phyloP scores from a whole-genome alignment of 2,329 filamentous ascomycete genomes.

The Thielaviopsis populi region DNA sequence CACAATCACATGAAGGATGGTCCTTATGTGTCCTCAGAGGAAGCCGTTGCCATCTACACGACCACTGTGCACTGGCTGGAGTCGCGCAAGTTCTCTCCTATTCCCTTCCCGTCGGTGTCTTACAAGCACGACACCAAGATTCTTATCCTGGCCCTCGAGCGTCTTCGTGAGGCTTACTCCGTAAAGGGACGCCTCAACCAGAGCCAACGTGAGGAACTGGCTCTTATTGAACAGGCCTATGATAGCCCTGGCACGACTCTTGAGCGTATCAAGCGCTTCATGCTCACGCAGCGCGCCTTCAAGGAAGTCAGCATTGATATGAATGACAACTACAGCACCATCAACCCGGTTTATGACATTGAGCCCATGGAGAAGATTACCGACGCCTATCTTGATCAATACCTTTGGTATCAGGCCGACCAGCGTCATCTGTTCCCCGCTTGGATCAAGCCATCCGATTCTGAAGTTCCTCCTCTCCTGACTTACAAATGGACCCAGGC shows the following conservation, averaged over 20 bases:
- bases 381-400: constrained; percentile 95
- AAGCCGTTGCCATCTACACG: constrained; percentile 96
- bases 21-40: constrained; percentile 94
- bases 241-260: constrained; percentile 93
- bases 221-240: constrained; percentile 94
- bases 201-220: constrained; percentile 90
- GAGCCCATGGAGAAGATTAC: constrained; percentile 99
- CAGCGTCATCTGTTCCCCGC: constrained; percentile 92
- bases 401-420: constrained; percentile 97
- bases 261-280: constrained; percentile 91
- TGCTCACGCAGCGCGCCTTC: constrained; percentile 93
- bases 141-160: constrained; percentile 83
- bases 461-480: constrained; percentile 84
- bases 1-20: constrained; percentile 99
- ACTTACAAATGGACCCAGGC: constrained; percentile 99
- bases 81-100: constrained; percentile 94
- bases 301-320: constrained; percentile 99
- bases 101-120: constrained; percentile 95
- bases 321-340: constrained; percentile 99
- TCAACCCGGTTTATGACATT: constrained; percentile 97
- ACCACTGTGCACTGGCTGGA: constrained; percentile 98
- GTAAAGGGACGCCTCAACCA: constrained; percentile 95
- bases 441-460: constrained; percentile 98
- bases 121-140: constrained; percentile 99
- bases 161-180: constrained; percentile 87